These are phyloP conservation scores for Rhynchospora pubera DNA, from an alignment of 176 grass and related monocot species.

Conservation along the genomic window DNA sequence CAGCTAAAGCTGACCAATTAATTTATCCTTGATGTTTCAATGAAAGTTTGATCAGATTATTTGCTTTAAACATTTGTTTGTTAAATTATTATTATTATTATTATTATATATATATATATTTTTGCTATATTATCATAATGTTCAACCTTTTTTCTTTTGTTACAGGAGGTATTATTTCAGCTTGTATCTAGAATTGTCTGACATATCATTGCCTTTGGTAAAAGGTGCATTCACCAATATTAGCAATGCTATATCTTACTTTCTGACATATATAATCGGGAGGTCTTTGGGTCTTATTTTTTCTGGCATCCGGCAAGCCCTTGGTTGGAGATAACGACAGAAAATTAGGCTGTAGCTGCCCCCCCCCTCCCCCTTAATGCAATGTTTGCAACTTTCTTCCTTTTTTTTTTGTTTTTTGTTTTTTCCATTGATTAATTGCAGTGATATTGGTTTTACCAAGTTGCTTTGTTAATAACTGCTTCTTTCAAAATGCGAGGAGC, in stretches of 20 bases:
- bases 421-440: background rate
- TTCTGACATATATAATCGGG: constrained; percentile 91
- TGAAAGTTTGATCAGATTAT: background rate
- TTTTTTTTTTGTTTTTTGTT: background rate
- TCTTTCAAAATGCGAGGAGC: background rate
- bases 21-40: background rate
- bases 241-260: constrained; percentile 66
- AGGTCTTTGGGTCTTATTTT: constrained; percentile 89
- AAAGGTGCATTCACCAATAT: constrained; percentile 46
- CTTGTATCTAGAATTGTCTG: constrained; percentile 74
- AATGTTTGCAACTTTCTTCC: background rate
- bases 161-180: constrained; percentile 97
- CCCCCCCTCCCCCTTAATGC: too few species aligned
- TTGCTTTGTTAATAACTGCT: background rate
- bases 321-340: constrained; percentile 63
- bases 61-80: background rate
- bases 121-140: background rate
- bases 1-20: background rate
- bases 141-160: constrained; percentile 4
- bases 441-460: background rate
- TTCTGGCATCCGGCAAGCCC: constrained; percentile 67
- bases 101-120: background rate
- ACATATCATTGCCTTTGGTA: constrained; percentile 69
- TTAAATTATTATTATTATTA: background rate
- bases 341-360: background rate